Conservation (phyloP, 257 asterid species). For the Nicotiana noctiflora region DNA sequence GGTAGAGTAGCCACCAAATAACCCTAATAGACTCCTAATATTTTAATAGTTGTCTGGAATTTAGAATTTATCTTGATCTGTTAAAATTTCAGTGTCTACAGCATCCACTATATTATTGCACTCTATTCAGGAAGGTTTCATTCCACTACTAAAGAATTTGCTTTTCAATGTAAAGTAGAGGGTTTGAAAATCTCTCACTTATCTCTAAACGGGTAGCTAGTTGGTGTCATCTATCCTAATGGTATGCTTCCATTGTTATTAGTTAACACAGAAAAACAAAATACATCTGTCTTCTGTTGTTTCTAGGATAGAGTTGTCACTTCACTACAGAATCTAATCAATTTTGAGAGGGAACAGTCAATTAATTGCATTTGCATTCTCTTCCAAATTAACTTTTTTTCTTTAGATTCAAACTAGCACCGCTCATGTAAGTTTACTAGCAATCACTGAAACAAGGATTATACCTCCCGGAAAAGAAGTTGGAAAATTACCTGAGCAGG, state of each 20-base stretch:
- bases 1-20: no score
- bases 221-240: neutral
- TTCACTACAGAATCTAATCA: neutral
- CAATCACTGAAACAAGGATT: neutral
- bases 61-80: no score
- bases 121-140: neutral
- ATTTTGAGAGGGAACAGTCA: neutral
- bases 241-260: neutral
- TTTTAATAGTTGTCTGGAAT: no score
- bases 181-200: neutral
- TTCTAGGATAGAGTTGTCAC: neutral
- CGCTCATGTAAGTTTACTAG: neutral
- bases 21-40: no score
- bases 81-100: no score
- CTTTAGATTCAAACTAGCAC: neutral
- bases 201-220: neutral
- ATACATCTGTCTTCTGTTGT: neutral
- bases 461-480: neutral
- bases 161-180: neutral
- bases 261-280: neutral
- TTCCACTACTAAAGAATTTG: neutral
- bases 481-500: constrained; percentile 70
- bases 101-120: neutral
- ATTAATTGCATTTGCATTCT: neutral
- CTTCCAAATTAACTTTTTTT: neutral